A percentile compares a stretch with the other conserved stretches of the same genome.
Conservation (phyloP, 805 yeast genomes). For the Candida cerambycidarum region DNA sequence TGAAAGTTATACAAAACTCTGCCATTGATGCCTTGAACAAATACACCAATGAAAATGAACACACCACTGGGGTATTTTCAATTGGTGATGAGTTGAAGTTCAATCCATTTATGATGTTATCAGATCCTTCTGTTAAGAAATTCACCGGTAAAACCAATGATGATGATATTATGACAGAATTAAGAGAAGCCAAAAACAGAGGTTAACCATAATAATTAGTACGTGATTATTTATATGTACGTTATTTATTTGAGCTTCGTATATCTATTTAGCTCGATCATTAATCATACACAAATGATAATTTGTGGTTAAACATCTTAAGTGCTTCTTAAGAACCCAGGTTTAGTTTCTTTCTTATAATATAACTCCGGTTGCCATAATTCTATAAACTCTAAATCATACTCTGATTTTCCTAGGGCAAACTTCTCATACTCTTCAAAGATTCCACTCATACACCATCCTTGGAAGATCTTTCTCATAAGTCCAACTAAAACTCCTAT, state of each 20-base stretch:
- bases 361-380: conserved; percentile 64
- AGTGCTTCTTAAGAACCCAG: conserved; percentile 57
- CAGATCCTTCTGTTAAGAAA: conserved; percentile 59
- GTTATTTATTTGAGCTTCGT: conserved; percentile 2
- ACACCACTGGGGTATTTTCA: conserved; percentile 84
- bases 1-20: conserved; percentile 53
- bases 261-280: not conserved
- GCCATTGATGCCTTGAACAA: conserved; percentile 56
- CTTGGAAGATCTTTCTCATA: conserved; percentile 80
- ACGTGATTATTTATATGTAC: not conserved
- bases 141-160: conserved; percentile 54
- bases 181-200: conserved; percentile 77
- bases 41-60: conserved; percentile 55
- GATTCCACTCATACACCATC: conserved; percentile 91
- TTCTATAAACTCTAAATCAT: conserved; percentile 88
- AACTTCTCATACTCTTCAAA: conserved; percentile 92
- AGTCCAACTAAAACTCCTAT: conserved; percentile 93
- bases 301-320: not conserved
- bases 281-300: too few species aligned
- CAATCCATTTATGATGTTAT: conserved; percentile 87
- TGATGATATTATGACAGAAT: conserved; percentile 63
- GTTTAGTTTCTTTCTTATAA: conserved; percentile 48
- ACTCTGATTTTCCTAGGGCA: conserved; percentile 91
- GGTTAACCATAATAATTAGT: too few species aligned
- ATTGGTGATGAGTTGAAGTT: conserved; percentile 75